Evolutionary conservation across 495 filamentous ascomycete genomes (phyloP).

Genomic region (Penicillium lagena): DNA sequence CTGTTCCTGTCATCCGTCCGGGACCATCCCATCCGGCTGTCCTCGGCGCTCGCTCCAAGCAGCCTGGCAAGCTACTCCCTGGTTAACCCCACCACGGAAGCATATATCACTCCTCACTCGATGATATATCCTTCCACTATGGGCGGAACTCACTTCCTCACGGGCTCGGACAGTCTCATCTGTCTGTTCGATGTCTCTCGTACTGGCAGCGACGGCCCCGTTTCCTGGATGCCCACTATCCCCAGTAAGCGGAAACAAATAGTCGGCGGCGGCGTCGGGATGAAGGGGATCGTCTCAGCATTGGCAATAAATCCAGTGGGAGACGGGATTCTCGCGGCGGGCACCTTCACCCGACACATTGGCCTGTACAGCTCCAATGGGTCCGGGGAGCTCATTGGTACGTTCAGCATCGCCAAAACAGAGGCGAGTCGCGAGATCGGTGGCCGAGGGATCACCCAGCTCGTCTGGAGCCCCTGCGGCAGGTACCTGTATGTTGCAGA

Average conservation of each 20-base stretch:
- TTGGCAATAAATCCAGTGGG: constrained; percentile 44
- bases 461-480: constrained; percentile 80
- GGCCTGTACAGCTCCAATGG: constrained; percentile 70
- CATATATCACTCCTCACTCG: constrained; percentile 67
- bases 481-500: constrained; percentile 84
- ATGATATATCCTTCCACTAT: constrained; percentile 56
- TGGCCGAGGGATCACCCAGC: constrained; percentile 67
- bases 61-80: constrained; percentile 60
- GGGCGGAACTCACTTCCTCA: constrained; percentile 55
- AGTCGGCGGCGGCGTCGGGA: constrained; percentile 66
- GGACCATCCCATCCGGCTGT: constrained; percentile 72
- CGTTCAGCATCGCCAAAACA: constrained; percentile 48
- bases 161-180: constrained; percentile 68
- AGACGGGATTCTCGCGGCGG: constrained; percentile 65
- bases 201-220: constrained; percentile 52
- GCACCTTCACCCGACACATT: constrained; percentile 70
- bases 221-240: constrained; percentile 61
- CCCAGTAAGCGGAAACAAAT: constrained; percentile 65
- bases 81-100: constrained; percentile 69
- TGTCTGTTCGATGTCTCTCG: constrained; percentile 72
- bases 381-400: constrained; percentile 58
- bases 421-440: constrained; percentile 38
- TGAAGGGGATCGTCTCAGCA: constrained; percentile 76
- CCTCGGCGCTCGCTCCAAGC: constrained; percentile 45
- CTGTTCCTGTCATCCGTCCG: constrained; percentile 58